Evolutionary conservation across 345 rosid genomes (phyloP).

Genomic region (Schrenkiella parvula): DNA sequence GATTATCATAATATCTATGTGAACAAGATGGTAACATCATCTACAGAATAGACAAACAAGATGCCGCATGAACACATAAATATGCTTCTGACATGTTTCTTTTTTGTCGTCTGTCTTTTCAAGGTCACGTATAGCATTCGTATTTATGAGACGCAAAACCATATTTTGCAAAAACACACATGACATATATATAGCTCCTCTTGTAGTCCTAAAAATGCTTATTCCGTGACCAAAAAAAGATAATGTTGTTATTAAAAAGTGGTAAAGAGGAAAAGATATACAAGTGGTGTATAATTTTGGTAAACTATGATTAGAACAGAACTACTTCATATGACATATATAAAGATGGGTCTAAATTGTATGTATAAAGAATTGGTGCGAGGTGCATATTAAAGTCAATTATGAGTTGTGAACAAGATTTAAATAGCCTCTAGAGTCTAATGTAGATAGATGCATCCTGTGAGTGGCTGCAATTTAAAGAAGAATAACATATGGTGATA

Average conservation of each 20-base stretch:
- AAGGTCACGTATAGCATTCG: slow-evolving; percentile 12
- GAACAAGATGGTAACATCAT: not conserved
- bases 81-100: slow-evolving; percentile 5
- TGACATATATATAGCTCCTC: too few relatives aligned
- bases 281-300: too few relatives aligned
- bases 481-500: not conserved
- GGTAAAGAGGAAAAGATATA: too few relatives aligned
- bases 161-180: not conserved
- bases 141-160: slow-evolving; percentile 1
- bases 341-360: slow-evolving; percentile 1
- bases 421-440: slow-evolving; percentile 27
- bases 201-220: too few relatives aligned
- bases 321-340: not conserved
- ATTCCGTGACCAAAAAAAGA: too few relatives aligned
- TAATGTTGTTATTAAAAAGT: too few relatives aligned
- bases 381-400: slow-evolving; percentile 22
- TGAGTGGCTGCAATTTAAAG: slow-evolving; percentile 21
- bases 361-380: not conserved
- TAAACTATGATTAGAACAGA: too few relatives aligned
- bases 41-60: not conserved
- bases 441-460: slow-evolving; percentile 8
- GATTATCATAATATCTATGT: not conserved
- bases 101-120: not conserved
- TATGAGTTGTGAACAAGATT: slow-evolving; percentile 28
- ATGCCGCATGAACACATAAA: not conserved